Conservation (phyloP, 768 basidiomycete genomes). For the Mycena maculata region DNA sequence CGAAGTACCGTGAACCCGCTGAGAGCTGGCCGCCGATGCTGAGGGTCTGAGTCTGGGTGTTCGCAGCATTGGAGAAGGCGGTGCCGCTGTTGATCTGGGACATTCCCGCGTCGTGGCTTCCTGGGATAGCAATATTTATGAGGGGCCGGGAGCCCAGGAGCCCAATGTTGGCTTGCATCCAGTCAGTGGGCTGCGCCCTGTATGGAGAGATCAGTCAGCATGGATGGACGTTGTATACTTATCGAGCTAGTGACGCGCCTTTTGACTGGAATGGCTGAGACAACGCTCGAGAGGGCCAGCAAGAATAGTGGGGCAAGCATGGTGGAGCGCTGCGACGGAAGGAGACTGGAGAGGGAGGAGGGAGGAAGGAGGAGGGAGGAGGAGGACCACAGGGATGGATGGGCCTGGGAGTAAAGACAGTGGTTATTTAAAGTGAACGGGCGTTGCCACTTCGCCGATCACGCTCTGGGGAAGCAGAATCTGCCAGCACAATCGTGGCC, state of each 20-base stretch:
- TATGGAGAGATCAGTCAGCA: background rate
- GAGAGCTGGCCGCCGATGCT: slow-evolving; percentile 13
- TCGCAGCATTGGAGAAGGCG: slow-evolving; percentile 16
- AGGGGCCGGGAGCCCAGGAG: slow-evolving; percentile 17
- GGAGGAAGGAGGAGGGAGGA: no score
- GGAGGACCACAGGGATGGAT: no score
- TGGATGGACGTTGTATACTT: background rate
- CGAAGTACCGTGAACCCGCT: slow-evolving; percentile 19
- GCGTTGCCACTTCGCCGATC: no score
- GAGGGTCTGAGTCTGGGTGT: slow-evolving; percentile 22
- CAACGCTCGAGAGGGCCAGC: slow-evolving; percentile 16
- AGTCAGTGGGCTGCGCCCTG: slow-evolving; percentile 17
- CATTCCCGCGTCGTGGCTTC: slow-evolving; percentile 24
- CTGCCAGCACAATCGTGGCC: no score
- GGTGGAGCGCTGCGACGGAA: background rate
- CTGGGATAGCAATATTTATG: slow-evolving; percentile 9
- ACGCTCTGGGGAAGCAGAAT: no score
- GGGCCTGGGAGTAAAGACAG: no score
- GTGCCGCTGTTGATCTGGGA: slow-evolving; percentile 14
- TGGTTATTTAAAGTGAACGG: no score
- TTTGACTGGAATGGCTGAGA: slow-evolving; percentile 19
- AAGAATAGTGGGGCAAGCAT: slow-evolving; percentile 9
- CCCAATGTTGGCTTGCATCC: slow-evolving; percentile 26
- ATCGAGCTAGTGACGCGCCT: slow-evolving; percentile 3
- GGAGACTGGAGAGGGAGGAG: no score